These are phyloP conservation scores for Hypoxylon subgilvum DNA, from an alignment of 495 filamentous ascomycete genomes.

Conservation along the genomic window DNA sequence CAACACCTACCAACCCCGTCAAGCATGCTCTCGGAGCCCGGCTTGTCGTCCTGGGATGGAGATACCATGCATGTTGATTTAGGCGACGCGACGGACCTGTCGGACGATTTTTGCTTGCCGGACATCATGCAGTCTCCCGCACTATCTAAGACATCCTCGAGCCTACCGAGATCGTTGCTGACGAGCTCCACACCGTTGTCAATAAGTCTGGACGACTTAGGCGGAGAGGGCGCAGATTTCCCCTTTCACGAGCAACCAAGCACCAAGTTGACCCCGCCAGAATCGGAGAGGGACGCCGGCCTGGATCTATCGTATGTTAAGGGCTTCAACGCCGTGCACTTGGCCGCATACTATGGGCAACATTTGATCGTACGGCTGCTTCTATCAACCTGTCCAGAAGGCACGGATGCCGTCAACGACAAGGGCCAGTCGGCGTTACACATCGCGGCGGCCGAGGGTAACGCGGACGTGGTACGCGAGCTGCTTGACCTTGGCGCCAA, in stretches of 20 bases:
- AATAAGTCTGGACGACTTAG: constrained; percentile 4
- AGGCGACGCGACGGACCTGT: neutral
- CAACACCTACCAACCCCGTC: constrained; percentile 6
- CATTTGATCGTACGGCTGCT: constrained; percentile 3
- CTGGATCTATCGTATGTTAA: constrained; percentile 4
- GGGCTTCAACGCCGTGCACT: constrained; percentile 9
- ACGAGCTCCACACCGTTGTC: constrained; percentile 3
- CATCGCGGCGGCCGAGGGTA: constrained; percentile 4
- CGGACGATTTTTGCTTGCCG: constrained; percentile 5
- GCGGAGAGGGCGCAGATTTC: neutral
- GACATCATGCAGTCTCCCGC: constrained; percentile 10
- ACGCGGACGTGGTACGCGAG: constrained; percentile 7
- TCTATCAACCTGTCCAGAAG: constrained; percentile 1
- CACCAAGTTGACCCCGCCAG: constrained; percentile 8
- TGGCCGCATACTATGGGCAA: constrained; percentile 10
- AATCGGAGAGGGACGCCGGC: constrained; percentile 3
- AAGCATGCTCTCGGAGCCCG: neutral
- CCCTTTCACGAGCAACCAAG: neutral
- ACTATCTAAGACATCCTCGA: constrained; percentile 7
- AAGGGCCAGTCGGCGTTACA: constrained; percentile 9
- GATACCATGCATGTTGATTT: constrained; percentile 5
- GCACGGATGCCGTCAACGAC: constrained; percentile 7
- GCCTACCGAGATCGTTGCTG: neutral
- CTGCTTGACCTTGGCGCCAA: constrained; percentile 8
- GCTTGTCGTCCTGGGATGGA: constrained; percentile 3